phyloP scores from a whole-genome alignment of 2,329 filamentous ascomycete species.

The Alternaria metachromatica region DNA sequence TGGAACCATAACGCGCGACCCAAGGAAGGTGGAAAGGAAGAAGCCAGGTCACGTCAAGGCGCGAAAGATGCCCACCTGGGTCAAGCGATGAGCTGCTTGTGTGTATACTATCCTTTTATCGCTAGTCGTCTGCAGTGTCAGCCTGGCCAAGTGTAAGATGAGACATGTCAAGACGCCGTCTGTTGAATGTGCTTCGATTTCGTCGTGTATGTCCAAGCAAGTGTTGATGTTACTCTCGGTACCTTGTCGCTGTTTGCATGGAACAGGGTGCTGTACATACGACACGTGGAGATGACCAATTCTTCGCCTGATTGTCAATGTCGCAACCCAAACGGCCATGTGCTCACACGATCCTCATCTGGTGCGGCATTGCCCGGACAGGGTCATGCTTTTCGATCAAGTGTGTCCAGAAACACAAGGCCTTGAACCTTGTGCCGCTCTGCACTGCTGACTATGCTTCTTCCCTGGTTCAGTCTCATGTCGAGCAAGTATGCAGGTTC shows the following conservation, averaged over 20 bases:
- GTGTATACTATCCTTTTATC: slow-evolving; percentile 33
- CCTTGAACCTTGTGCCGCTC: slow-evolving; percentile 7
- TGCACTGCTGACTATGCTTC: slow-evolving; percentile 13
- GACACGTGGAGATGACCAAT: neutral
- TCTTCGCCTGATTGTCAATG: neutral
- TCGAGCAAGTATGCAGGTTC: slow-evolving; percentile 14
- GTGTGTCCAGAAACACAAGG: neutral
- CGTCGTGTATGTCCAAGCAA: neutral
- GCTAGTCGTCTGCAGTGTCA: slow-evolving; percentile 14
- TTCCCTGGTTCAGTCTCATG: slow-evolving; percentile 15
- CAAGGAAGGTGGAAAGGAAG: slow-evolving; percentile 94
- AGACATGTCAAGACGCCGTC: neutral
- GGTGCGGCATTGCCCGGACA: neutral
- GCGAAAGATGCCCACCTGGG: slow-evolving; percentile 97
- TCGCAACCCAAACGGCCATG: neutral
- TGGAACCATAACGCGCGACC: slow-evolving; percentile 89
- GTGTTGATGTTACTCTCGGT: neutral
- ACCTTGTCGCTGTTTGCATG: neutral
- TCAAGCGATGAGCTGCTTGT: slow-evolving; percentile 70
- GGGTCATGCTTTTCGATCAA: neutral
- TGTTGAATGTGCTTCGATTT: neutral
- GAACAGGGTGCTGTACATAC: neutral
- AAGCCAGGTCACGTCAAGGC: slow-evolving; percentile 96
- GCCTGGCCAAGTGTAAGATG: slow-evolving; percentile 21
- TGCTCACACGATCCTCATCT: neutral